phyloP scores from a whole-genome alignment of 2,329 filamentous ascomycete genomes.

The Ophiostoma sp. region DNA sequence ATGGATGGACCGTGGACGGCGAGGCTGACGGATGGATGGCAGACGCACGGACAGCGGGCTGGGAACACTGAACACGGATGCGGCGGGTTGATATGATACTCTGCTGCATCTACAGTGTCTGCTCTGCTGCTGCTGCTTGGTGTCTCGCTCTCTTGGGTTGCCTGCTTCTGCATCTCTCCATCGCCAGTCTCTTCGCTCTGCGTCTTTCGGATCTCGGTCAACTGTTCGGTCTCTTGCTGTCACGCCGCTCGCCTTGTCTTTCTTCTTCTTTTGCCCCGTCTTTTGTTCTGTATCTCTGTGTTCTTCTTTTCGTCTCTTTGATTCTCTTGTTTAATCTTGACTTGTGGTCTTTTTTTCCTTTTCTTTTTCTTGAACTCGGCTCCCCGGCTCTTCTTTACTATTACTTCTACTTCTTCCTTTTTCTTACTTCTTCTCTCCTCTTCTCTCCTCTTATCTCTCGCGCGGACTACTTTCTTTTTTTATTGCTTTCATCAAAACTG shows the following conservation, averaged over 20 bases:
- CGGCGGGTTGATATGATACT: not conserved
- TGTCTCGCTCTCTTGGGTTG: not conserved
- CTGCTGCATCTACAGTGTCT: not conserved
- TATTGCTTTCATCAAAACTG: conserved; percentile 14
- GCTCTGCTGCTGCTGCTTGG: not conserved
- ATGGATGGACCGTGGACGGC: not conserved
- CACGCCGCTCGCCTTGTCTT: not conserved
- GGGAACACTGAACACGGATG: not conserved
- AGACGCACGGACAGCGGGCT: not conserved
- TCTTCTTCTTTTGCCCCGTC: not conserved
- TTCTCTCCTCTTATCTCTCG: not conserved
- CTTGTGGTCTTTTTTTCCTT: not conserved
- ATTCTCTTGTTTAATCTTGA: not conserved
- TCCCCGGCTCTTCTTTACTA: not conserved
- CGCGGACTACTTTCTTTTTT: conserved; percentile 13
- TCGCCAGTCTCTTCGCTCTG: no score
- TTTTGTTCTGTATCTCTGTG: not conserved
- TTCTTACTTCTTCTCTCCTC: not conserved
- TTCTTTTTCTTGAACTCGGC: not conserved
- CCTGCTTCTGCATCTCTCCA: not conserved
- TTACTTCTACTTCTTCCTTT: no score
- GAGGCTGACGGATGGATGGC: not conserved
- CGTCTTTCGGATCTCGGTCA: not conserved
- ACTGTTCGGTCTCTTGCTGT: not conserved
- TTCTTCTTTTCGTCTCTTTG: not conserved